A percentile compares a stretch with the other conserved stretches of the same genome.
Conservation (phyloP, 2,329 filamentous ascomycete genomes). For the Rhynchosporium secalis region DNA sequence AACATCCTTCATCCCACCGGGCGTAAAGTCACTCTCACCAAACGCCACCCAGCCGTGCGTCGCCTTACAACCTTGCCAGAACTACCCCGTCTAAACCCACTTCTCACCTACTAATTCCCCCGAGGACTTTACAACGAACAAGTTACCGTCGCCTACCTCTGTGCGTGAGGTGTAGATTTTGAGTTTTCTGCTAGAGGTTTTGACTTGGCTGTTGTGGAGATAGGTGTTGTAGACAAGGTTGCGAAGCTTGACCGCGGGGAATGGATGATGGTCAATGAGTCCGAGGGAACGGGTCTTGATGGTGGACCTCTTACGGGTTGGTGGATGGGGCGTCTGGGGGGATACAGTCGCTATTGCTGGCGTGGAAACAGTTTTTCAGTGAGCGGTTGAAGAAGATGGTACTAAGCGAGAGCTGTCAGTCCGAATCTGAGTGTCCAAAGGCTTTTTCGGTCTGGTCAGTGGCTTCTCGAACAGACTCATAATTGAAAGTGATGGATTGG, state of each 20-base stretch:
- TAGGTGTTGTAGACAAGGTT: constrained; percentile 8
- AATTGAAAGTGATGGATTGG: neutral
- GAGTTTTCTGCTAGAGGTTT: neutral
- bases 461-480: neutral
- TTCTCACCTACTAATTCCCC: neutral
- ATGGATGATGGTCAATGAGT: neutral
- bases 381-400: neutral
- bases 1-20: constrained; percentile 8
- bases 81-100: constrained; percentile 5
- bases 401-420: neutral
- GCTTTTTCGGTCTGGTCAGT: neutral
- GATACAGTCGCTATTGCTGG: neutral
- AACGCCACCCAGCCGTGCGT: neutral
- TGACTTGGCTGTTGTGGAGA: neutral
- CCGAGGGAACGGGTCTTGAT: neutral
- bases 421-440: neutral
- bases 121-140: neutral
- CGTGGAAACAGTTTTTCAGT: neutral
- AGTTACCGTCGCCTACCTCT: neutral
- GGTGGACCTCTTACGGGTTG: constrained; percentile 9
- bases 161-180: neutral
- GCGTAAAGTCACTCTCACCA: constrained; percentile 3
- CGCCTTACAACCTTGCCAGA: neutral
- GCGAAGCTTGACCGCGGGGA: constrained; percentile 2
- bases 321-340: neutral